Conservation (phyloP, 345 rosid genomes). For the Sonneratia caseolaris region DNA sequence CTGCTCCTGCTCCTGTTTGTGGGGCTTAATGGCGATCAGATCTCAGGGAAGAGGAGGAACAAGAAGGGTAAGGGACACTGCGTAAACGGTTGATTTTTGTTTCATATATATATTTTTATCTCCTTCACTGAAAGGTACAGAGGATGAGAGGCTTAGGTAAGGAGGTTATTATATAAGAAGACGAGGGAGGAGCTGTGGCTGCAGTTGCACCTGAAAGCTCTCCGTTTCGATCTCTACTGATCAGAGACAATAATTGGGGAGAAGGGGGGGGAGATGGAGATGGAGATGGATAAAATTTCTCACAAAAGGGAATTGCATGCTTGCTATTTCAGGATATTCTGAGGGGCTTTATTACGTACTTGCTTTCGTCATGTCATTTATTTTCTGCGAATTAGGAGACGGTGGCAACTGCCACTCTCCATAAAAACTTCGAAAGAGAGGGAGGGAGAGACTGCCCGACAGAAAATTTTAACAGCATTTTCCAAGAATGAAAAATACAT, state of each 20-base stretch:
- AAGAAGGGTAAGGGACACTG: background rate
- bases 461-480: too few relatives aligned
- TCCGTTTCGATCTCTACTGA: background rate
- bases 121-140: too few relatives aligned
- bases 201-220: background rate
- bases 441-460: too few relatives aligned
- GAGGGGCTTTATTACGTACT: too few relatives aligned
- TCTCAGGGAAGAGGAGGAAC: background rate
- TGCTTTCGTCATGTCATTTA: too few relatives aligned
- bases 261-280: too few relatives aligned
- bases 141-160: background rate
- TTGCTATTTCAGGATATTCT: too few relatives aligned
- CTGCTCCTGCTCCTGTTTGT: background rate
- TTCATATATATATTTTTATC: too few relatives aligned
- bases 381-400: background rate
- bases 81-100: too few relatives aligned
- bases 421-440: too few relatives aligned
- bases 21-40: background rate
- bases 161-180: background rate
- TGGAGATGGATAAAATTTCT: background rate
- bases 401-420: too few relatives aligned
- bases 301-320: background rate
- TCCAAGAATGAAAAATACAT: too few relatives aligned
- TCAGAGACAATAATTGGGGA: slow-evolving; percentile 4
- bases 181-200: slow-evolving; percentile 3